These are phyloP conservation scores for Eucalyptus caleyi DNA, from an alignment of 345 rosid genomes.

Conservation along the genomic window DNA sequence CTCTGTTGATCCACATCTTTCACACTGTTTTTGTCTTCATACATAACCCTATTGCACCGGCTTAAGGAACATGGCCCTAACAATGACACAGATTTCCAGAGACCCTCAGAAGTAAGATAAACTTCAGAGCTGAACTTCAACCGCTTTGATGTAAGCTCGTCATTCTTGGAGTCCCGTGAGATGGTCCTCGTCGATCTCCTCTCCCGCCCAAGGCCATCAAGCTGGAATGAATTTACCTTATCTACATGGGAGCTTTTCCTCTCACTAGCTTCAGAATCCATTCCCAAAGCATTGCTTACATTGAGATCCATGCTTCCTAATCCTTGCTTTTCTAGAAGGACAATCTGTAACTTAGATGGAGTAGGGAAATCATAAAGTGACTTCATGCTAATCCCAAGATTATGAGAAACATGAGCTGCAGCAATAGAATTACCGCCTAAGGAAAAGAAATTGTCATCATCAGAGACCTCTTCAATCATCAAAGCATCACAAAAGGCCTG, in stretches of 20 bases:
- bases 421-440: conserved; percentile 87
- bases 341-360: conserved; percentile 49
- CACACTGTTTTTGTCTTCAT: conserved; percentile 6
- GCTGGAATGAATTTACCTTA: conserved; percentile 5
- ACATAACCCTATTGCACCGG: conserved; percentile 65
- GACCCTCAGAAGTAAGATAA: background rate
- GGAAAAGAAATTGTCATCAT: conserved; percentile 68
- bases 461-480: conserved; percentile 54
- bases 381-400: conserved; percentile 74
- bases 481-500: conserved; percentile 77
- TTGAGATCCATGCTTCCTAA: conserved; percentile 6
- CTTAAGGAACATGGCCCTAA: conserved; percentile 45
- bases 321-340: conserved; percentile 28
- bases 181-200: background rate
- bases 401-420: conserved; percentile 81
- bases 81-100: conserved; percentile 27
- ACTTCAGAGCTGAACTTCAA: conserved; percentile 27
- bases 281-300: conserved; percentile 3
- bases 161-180: conserved; percentile 7
- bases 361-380: conserved; percentile 60
- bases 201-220: conserved; percentile 4
- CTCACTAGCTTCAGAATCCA: conserved; percentile 11
- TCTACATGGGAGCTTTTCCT: conserved; percentile 2
- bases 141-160: conserved; percentile 20
- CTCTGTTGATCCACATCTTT: conserved; percentile 8